A percentile compares a stretch with the other conserved stretches of the same genome.
Evolutionary conservation across 148 eudicot species (phyloP).

Genomic region (Polygonum aviculare): DNA sequence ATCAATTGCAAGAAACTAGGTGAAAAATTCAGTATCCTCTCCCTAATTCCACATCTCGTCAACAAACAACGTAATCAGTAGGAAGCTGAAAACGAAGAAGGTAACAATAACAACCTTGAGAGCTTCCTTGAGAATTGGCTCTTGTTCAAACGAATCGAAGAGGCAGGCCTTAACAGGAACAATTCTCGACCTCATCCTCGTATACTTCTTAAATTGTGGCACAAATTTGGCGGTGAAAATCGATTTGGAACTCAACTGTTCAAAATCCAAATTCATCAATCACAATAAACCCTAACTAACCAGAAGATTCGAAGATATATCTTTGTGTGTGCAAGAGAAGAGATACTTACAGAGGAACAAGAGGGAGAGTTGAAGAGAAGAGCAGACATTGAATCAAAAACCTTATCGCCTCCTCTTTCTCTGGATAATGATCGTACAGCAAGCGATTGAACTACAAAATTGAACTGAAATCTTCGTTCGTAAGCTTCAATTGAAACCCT

Average conservation of each 20-base stretch:
- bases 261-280: not conserved
- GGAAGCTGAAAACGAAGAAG: not conserved
- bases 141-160: not conserved
- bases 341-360: not conserved
- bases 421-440: too few relatives aligned
- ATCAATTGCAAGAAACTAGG: not conserved
- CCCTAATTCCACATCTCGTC: not conserved
- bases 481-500: not conserved
- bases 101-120: slow-evolving; percentile 6
- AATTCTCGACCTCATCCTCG: not conserved
- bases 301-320: not conserved
- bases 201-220: not conserved
- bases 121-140: slow-evolving; percentile 12
- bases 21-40: not conserved
- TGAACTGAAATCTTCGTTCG: not conserved
- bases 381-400: not conserved
- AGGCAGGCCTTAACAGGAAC: slow-evolving; percentile 1
- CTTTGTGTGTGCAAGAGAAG: not conserved
- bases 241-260: not conserved
- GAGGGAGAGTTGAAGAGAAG: not conserved
- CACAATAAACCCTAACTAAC: not conserved
- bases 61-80: not conserved
- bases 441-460: not conserved
- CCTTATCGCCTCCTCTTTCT: not conserved
- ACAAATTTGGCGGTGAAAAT: not conserved